Base-by-base conservation (phyloP, 768 basidiomycete species). In the Sarcodon aspratus region DNA sequence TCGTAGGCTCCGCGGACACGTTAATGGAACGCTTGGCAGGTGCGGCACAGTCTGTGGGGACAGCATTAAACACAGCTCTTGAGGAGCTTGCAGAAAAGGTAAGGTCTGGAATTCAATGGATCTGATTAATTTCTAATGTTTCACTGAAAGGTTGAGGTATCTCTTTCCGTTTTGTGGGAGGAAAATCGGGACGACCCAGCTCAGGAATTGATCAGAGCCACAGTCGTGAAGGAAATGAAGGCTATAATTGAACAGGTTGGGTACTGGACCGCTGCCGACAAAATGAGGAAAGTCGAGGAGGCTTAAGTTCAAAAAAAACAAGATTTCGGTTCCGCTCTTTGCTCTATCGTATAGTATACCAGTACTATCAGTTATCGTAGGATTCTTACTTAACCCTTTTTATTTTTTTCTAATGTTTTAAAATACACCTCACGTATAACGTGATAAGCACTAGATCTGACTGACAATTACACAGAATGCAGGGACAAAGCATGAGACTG, bases 81-180 rank as follows among this genome's bases (percentile, higher is more conserved):
- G 64, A 59, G 9, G 63, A 73, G 40, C 70, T 82, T 15, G 78
- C 80, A 0, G 59, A 76, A 57, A 80, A 79, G 73, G 77, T 75
- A 49, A n/a, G 64, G 49, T 32, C 7, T 42, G 21, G 10, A 32
- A 4, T 4, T 31, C 34, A 10, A n/a, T 27, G 2, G 18, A 33
- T 33, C 54, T 53, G 58, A 57, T 52, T 32, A 49, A 34, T 17
- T 38, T 47, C n/a, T 21, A 32, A 9, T 44, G 3, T n/a, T 3
- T 12, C 36, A 8, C 33, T 52, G 27, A 11, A 46, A 74, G 71
- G 59, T 75, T 43, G 75, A 76, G 61, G 76, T 79, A 53, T 76
- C 69, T 54, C 53, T 82, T 49, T 68, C 78, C 8, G 72, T 80
- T 7, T 69, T 82, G 7, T 81, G 79, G 79, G 78, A 80, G 58